Evolutionary conservation across 139 green algal genomes (phyloP).

Genomic region (Yamagishiella unicocca): DNA sequence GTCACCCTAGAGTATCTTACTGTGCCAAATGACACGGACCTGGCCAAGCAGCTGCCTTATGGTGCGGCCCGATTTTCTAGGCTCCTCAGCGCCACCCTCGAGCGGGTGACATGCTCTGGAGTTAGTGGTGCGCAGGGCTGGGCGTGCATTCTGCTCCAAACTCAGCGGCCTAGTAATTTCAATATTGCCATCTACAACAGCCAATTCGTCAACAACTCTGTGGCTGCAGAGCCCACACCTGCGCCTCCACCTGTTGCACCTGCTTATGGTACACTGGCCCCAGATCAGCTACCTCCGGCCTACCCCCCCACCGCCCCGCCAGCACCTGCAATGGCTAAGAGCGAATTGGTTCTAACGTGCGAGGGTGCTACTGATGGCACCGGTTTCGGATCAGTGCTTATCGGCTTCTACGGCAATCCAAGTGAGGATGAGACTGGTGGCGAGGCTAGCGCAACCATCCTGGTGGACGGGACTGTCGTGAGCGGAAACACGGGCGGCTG

Average conservation of each 20-base stretch:
- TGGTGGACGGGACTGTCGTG: background rate
- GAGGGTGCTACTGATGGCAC: background rate
- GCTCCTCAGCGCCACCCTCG: background rate
- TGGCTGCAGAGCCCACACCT: no score
- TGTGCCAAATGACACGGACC: no score
- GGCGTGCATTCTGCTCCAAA: conserved; percentile 13
- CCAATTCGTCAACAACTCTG: background rate
- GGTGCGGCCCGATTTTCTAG: background rate
- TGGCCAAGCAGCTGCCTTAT: background rate
- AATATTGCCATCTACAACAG: background rate
- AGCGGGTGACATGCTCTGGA: background rate
- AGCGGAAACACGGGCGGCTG: background rate
- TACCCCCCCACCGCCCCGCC: no score
- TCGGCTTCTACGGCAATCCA: background rate
- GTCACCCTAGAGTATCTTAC: background rate
- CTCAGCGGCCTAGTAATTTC: no score
- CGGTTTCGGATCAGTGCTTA: background rate
- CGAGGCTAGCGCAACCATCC: background rate
- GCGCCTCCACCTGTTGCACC: no score
- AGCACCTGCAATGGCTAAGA: no score
- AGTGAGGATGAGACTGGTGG: no score
- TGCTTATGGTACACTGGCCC: no score
- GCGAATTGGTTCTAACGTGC: background rate
- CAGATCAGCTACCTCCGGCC: background rate
- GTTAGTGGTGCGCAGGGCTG: background rate